Percentiles rank a stretch among this genome's conserved stretches.
Evolutionary conservation across 306 rosid species (phyloP).

Genomic region (Ormosia semicastrata): DNA sequence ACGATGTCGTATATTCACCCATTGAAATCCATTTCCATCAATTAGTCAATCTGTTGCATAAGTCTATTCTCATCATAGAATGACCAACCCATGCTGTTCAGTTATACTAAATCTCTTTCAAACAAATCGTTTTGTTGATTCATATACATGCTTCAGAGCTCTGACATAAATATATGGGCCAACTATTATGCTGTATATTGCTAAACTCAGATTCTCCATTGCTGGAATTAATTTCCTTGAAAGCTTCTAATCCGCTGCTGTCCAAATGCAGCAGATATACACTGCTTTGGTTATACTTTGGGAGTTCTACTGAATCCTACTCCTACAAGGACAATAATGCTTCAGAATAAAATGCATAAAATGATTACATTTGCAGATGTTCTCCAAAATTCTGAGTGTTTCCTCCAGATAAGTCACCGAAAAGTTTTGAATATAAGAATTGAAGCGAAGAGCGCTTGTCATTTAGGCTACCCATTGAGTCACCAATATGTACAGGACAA

Average conservation of each 20-base stretch:
- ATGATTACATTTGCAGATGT: conserved; percentile 46
- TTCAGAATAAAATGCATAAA: conserved; percentile 36
- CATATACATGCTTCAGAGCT: neutral
- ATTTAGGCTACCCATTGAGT: conserved; percentile 22
- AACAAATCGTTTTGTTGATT: neutral
- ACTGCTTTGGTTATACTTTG: conserved; percentile 12
- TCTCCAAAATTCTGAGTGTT: conserved; percentile 42
- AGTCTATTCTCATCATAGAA: neutral
- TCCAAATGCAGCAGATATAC: conserved; percentile 52
- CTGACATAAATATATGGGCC: neutral
- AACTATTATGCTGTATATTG: neutral
- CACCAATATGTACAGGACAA: conserved; percentile 31
- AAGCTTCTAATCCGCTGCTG: conserved; percentile 46
- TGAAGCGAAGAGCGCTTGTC: conserved; percentile 31
- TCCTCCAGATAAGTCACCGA: conserved; percentile 33
- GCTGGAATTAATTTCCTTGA: conserved; percentile 51
- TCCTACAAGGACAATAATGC: conserved; percentile 31
- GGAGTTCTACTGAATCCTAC: conserved; percentile 37
- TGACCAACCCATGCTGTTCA: neutral
- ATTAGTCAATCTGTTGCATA: neutral
- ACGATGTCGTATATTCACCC: neutral
- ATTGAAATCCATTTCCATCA: neutral
- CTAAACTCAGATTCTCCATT: conserved; percentile 26
- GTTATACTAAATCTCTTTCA: neutral
- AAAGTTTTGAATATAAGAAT: conserved; percentile 34